Evolutionary conservation across 768 basidiomycete genomes (phyloP).

Genomic region (Mycena metata): DNA sequence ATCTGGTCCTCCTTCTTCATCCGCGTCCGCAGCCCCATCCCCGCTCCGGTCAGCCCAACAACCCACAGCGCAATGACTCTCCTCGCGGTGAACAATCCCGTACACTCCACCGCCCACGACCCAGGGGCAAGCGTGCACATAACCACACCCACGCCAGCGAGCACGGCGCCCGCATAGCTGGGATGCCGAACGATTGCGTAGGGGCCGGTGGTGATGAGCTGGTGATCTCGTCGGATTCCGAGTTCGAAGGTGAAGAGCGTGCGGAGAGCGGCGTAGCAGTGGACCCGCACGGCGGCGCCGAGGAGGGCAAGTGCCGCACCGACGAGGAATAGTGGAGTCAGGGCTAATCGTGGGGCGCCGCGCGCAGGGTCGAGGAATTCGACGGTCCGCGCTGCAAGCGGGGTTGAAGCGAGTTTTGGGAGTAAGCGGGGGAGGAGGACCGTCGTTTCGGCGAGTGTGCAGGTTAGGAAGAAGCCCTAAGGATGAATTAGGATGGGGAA

Average conservation of each 20-base stretch:
- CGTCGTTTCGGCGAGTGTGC: constrained; percentile 25
- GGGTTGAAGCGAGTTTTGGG: not conserved
- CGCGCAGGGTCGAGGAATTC: not conserved
- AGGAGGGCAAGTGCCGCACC: constrained; percentile 1
- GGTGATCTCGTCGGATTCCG: constrained; percentile 17
- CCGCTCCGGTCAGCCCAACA: not conserved
- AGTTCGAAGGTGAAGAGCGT: constrained; percentile 45
- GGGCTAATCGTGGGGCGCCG: not conserved
- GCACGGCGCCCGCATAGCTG: constrained; percentile 41
- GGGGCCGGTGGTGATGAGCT: constrained; percentile 46
- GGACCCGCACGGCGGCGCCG: constrained; percentile 9
- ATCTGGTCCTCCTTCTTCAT: constrained; percentile 34
- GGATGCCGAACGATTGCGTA: constrained; percentile 50
- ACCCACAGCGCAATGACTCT: constrained; percentile 9
- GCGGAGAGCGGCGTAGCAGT: constrained; percentile 49
- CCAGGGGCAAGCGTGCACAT: constrained; percentile 32
- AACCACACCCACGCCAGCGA: constrained; percentile 42
- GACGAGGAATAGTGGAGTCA: constrained; percentile 1
- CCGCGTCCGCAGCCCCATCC: not conserved
- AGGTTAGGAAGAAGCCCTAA: constrained; percentile 40
- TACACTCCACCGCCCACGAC: constrained; percentile 34
- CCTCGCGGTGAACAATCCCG: not conserved
- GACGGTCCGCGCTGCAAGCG: not conserved
- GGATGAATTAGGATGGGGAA: not conserved
- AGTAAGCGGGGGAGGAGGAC: not conserved